Base-by-base conservation (phyloP, 345 rosid genomes). In the Aquilaria malaccensis region DNA sequence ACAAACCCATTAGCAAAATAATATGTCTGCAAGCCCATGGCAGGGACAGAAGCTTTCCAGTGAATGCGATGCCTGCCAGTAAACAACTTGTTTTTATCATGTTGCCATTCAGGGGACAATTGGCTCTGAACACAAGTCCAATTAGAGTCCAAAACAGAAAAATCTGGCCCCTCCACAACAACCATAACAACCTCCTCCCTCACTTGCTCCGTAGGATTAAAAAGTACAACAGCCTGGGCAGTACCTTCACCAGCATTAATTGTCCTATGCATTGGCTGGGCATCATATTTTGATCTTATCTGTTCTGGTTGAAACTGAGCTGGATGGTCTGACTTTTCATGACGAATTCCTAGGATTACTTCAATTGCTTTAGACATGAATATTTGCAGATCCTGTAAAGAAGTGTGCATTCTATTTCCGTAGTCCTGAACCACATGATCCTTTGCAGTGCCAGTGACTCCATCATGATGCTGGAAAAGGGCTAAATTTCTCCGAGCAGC, bases 401-500 rank as follows among this genome's bases (percentile, higher is more conserved):
- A 94, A 46, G 88, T 86, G 77, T 91, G 91, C 97, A 88, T 94
- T 58, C 97, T 86, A 33, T 58, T 77, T 62, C 99, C 99, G 13
- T 91, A 94, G 71, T 94, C 99, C 70, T 58, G 74, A 67, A 94
- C 96, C 78, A 94, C 99, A 52, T 91, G 95, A 81, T 94, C 89
- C 76, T 80, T 88, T 12, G 96, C 97, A 32, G 97, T 94, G 48
- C 99, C 99, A 1, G 99, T 91, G 53, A 94, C 91, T 55, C 99
- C 99, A 70, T 94, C 99, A 66, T 94, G 99, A 76, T 94, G 99
- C 81, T 94, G 99, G 80, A 94, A 94, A 58, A 94, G 96, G 74
- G 99, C 97, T 66, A 94, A 79, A 66, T 88, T 94, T 75, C 99
- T 82, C 83, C 97, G 82, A 2, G 99, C 97, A 70, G 97, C 97